phyloP scores from a whole-genome alignment of 2,329 filamentous ascomycete genomes.

The Alternaria alternata region DNA sequence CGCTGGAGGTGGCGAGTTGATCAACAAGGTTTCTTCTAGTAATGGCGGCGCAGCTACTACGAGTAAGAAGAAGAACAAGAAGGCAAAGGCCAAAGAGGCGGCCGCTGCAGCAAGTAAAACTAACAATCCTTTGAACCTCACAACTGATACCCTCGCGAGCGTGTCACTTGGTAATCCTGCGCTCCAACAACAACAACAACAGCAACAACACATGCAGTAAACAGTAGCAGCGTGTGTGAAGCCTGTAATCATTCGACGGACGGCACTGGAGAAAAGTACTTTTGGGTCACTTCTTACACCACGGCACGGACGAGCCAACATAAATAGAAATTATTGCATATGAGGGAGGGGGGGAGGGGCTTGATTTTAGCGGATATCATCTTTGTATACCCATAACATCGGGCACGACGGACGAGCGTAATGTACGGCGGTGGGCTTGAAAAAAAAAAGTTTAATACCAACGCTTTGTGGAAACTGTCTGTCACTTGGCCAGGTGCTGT shows the following conservation, averaged over 20 bases:
- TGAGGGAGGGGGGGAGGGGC: not conserved
- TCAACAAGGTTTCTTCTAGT: conserved; percentile 12
- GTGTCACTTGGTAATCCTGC: conserved; percentile 11
- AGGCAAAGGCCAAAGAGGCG: conserved; percentile 6
- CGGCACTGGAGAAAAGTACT: not conserved
- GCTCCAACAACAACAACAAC: not conserved
- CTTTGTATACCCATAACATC: not conserved
- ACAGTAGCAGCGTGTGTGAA: not conserved
- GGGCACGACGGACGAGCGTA: not conserved
- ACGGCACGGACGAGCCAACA: not conserved
- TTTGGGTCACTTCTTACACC: not conserved
- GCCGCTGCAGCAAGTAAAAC: conserved; percentile 5
- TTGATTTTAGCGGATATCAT: not conserved
- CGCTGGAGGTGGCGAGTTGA: conserved; percentile 23
- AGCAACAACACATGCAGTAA: not conserved
- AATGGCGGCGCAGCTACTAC: not conserved
- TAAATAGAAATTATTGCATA: not conserved
- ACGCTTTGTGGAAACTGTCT: not conserved
- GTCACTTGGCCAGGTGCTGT: not conserved
- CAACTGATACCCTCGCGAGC: conserved; percentile 11
- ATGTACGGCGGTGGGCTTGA: not conserved
- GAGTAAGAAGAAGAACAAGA: conserved; percentile 24
- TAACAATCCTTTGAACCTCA: conserved; percentile 8
- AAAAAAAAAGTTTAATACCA: not conserved
- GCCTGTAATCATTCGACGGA: not conserved